These are phyloP conservation scores for Zygotorulaspora chibaensis DNA, from an alignment of 805 yeast genomes.

Conservation along the genomic window DNA sequence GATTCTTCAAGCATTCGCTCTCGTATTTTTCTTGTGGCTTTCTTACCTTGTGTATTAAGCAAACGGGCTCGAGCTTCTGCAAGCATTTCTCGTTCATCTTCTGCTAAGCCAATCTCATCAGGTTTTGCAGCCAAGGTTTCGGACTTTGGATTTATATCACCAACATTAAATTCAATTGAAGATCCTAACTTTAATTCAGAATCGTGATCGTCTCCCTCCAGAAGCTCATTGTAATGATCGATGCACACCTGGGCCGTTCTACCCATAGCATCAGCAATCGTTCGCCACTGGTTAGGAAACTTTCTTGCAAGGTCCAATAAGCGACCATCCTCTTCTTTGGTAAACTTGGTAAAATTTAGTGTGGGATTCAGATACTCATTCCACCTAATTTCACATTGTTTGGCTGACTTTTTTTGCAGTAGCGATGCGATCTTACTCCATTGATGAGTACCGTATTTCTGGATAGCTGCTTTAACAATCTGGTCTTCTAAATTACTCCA, in stretches of 20 bases:
- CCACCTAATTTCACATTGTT: constrained; percentile 93
- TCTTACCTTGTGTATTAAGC: constrained; percentile 90
- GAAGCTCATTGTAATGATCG: constrained; percentile 71
- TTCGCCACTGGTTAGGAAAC: constrained; percentile 92
- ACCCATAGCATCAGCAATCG: constrained; percentile 75
- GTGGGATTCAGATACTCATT: constrained; percentile 78
- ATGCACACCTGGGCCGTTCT: constrained; percentile 84
- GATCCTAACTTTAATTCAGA: constrained; percentile 37
- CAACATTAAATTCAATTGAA: constrained; percentile 37
- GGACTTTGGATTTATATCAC: constrained; percentile 63
- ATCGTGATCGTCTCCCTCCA: constrained; percentile 29
- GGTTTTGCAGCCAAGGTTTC: constrained; percentile 81
- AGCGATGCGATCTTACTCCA: constrained; percentile 93
- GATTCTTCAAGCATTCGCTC: constrained; percentile 81
- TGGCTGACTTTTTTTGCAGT: constrained; percentile 78
- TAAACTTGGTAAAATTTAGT: constrained; percentile 63
- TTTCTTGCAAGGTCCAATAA: constrained; percentile 60
- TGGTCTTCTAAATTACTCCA: constrained; percentile 89
- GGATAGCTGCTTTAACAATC: constrained; percentile 81
- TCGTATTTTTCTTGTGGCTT: constrained; percentile 84
- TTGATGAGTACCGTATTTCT: constrained; percentile 89
- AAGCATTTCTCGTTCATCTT: constrained; percentile 86
- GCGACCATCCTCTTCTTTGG: constrained; percentile 69
- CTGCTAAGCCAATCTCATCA: constrained; percentile 73
- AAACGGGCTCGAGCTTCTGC: constrained; percentile 92